Percentiles rank a stretch among this genome's conserved stretches.
These are phyloP conservation scores for Fragilariopsis cylindrus DNA, from an alignment of 108 stramenopile species.

Conservation along the genomic window DNA sequence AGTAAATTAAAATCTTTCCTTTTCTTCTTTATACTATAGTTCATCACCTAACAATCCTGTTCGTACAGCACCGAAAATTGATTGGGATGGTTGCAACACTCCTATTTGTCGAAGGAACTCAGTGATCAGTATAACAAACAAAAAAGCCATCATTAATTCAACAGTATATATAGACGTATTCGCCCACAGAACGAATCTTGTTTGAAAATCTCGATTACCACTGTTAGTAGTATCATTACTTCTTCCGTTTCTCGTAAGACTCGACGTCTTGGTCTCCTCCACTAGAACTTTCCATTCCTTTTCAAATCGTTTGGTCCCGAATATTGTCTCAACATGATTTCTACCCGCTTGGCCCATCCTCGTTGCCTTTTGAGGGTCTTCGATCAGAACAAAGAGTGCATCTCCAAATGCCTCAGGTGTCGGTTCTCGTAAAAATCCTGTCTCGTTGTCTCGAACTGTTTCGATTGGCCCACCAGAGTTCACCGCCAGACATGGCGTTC, in stretches of 20 bases:
- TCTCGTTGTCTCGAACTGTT: slow-evolving; percentile 82
- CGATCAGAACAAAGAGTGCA: slow-evolving; percentile 54
- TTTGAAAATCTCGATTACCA: not conserved
- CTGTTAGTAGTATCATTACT: too few relatives aligned
- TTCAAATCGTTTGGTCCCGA: slow-evolving; percentile 70
- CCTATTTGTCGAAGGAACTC: slow-evolving; percentile 15
- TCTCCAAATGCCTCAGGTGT: slow-evolving; percentile 71
- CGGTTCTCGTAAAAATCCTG: slow-evolving; percentile 84
- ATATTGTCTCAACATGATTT: slow-evolving; percentile 57
- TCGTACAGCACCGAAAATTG: slow-evolving; percentile 22
- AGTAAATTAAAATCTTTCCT: too few relatives aligned
- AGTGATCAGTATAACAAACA: slow-evolving; percentile 21
- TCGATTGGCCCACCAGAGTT: slow-evolving; percentile 92
- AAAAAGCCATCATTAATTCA: slow-evolving; percentile 23
- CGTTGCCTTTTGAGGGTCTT: slow-evolving; percentile 41
- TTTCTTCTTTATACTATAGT: not conserved
- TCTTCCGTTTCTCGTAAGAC: slow-evolving; percentile 24
- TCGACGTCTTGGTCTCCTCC: slow-evolving; percentile 37
- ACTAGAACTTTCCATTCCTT: slow-evolving; percentile 63
- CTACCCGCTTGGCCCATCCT: slow-evolving; percentile 69
- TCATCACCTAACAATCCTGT: slow-evolving; percentile 11
- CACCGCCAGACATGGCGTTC: slow-evolving; percentile 84
- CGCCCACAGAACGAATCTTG: slow-evolving; percentile 19
- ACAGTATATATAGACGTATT: slow-evolving; percentile 16
- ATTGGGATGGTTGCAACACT: slow-evolving; percentile 11